Conservation (phyloP, 108 stramenopile species). For the Conticribra guillardii region DNA sequence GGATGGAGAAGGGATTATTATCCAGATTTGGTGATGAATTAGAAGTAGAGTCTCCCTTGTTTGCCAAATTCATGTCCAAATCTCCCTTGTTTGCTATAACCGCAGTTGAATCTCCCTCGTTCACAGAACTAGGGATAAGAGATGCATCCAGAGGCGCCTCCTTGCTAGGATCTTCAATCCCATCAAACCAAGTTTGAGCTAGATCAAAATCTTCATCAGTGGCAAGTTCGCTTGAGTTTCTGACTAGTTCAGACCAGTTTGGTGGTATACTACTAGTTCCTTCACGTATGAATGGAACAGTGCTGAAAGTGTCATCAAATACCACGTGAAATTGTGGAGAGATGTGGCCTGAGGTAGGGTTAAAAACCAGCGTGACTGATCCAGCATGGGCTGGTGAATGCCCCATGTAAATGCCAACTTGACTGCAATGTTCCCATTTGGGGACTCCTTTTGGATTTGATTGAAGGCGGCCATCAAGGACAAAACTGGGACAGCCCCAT, state of each 20-base stretch:
- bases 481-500: not conserved
- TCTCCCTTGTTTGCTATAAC: not conserved
- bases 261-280: not conserved
- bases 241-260: not conserved
- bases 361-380: slow-evolving; percentile 39
- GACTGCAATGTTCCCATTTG: slow-evolving; percentile 28
- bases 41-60: not conserved
- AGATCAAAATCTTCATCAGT: slow-evolving; percentile 10
- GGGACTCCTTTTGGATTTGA: not conserved
- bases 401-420: not conserved
- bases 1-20: too few relatives aligned
- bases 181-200: slow-evolving; percentile 3
- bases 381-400: not conserved
- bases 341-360: slow-evolving; percentile 28
- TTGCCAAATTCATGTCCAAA: not conserved
- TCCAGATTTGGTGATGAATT: too few relatives aligned
- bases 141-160: not conserved
- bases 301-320: not conserved
- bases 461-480: not conserved
- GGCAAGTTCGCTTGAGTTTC: not conserved
- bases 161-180: not conserved
- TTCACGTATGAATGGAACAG: slow-evolving; percentile 4
- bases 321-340: slow-evolving; percentile 16
- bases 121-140: not conserved
- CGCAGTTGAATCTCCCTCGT: not conserved